A percentile compares a stretch with the other conserved stretches of the same genome.
Conservation (phyloP, 495 filamentous ascomycete species). For the Penicillium pulvis region DNA sequence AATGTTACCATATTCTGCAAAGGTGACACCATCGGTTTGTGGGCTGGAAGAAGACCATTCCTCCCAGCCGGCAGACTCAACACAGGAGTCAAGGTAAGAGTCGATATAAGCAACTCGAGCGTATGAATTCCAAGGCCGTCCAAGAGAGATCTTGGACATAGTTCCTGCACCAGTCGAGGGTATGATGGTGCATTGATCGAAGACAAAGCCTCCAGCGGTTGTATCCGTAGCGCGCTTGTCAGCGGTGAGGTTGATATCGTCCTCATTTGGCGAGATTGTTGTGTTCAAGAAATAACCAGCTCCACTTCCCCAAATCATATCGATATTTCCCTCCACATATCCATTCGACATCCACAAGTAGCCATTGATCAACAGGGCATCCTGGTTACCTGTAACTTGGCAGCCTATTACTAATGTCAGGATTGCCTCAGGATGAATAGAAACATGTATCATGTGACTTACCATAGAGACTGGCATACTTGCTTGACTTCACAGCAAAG, state of each 20-base stretch:
- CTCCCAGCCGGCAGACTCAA: conserved; percentile 60
- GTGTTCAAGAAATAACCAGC: conserved; percentile 60
- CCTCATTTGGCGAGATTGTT: conserved; percentile 42
- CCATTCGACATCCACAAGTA: conserved; percentile 14
- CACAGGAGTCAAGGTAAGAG: conserved; percentile 49
- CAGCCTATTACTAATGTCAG: conserved; percentile 5
- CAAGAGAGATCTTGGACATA: conserved; percentile 47
- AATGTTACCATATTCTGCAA: conserved; percentile 22
- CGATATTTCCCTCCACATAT: conserved; percentile 19
- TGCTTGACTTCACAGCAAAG: conserved; percentile 17
- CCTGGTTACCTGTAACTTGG: conserved; percentile 18
- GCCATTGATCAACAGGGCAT: conserved; percentile 17
- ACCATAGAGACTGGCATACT: conserved; percentile 17
- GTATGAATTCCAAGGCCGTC: conserved; percentile 61
- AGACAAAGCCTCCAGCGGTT: conserved; percentile 17
- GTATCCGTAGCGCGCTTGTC: conserved; percentile 29
- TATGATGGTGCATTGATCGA: conserved; percentile 16
- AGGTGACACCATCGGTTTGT: conserved; percentile 17
- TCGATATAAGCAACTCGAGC: conserved; percentile 61
- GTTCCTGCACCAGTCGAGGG: conserved; percentile 7
- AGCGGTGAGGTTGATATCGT: conserved; percentile 48
- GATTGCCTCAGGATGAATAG: background rate
- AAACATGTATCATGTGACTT: background rate
- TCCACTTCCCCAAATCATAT: conserved; percentile 21
- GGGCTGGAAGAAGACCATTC: conserved; percentile 20